A percentile compares a stretch with the other conserved stretches of the same genome.
phyloP scores from a whole-genome alignment of 1,139 yeast genomes.

The Groenewaldozyma auringiensis region DNA sequence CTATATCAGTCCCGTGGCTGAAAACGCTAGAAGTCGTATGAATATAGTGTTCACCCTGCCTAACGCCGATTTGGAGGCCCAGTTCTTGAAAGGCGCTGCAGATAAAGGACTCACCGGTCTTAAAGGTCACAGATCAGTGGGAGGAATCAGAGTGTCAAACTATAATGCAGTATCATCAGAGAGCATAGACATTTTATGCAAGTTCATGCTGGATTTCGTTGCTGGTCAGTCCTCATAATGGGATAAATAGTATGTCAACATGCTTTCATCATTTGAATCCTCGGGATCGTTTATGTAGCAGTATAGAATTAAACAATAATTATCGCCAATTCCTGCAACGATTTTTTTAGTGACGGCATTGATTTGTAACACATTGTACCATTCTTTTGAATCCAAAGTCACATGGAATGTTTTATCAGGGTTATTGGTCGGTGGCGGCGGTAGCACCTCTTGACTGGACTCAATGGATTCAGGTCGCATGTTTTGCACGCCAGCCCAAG shows the following conservation, averaged over 20 bases:
- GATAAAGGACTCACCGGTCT: slow-evolving; percentile 58
- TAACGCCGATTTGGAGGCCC: slow-evolving; percentile 52
- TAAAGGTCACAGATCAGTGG: slow-evolving; percentile 95
- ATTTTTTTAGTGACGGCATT: slow-evolving; percentile 25
- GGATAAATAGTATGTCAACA: slow-evolving; percentile 21
- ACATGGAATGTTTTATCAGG: slow-evolving; percentile 13
- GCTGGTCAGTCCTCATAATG: slow-evolving; percentile 22
- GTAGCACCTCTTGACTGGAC: neutral
- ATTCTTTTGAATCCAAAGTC: slow-evolving; percentile 28
- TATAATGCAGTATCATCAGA: slow-evolving; percentile 71
- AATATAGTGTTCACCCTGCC: slow-evolving; percentile 80
- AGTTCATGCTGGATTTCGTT: slow-evolving; percentile 60
- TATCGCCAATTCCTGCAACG: slow-evolving; percentile 29
- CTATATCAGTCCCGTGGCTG: slow-evolving; percentile 59
- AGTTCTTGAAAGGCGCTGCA: slow-evolving; percentile 59
- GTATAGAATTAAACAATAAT: slow-evolving; percentile 27
- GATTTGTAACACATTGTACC: slow-evolving; percentile 28
- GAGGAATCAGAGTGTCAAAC: slow-evolving; percentile 90
- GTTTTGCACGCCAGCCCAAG: slow-evolving; percentile 9
- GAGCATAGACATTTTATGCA: slow-evolving; percentile 54
- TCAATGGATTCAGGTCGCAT: slow-evolving; percentile 1
- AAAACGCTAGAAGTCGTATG: slow-evolving; percentile 70
- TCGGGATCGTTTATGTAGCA: slow-evolving; percentile 28
- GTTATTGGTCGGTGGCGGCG: neutral
- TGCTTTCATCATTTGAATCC: slow-evolving; percentile 14